phyloP scores from a whole-genome alignment of 2,329 filamentous ascomycete genomes.

The Ilyonectria destructans region DNA sequence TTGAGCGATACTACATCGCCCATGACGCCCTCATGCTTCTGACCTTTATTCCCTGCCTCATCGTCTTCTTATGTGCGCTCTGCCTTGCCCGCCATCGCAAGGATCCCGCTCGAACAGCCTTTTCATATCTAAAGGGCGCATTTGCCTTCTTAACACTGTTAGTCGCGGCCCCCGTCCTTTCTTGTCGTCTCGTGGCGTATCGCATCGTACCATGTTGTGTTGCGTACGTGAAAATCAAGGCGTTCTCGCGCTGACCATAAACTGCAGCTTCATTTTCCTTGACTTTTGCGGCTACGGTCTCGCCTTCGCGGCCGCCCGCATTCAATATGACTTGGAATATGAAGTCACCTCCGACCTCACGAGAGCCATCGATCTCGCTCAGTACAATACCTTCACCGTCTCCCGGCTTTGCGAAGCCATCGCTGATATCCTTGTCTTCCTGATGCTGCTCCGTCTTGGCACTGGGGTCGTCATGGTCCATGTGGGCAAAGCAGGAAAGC shows the following conservation, averaged over 20 bases:
- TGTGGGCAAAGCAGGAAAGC: slow-evolving; percentile 4
- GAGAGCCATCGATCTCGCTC: slow-evolving; percentile 16
- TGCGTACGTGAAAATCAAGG: background rate
- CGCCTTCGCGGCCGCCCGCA: slow-evolving; percentile 20
- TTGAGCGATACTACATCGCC: slow-evolving; percentile 31
- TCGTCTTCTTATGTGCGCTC: slow-evolving; percentile 44
- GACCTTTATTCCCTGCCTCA: slow-evolving; percentile 35
- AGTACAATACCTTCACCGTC: slow-evolving; percentile 25
- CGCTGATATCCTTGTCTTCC: slow-evolving; percentile 41
- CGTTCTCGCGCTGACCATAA: slow-evolving; percentile 4
- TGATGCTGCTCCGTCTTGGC: slow-evolving; percentile 46
- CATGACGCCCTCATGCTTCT: slow-evolving; percentile 35
- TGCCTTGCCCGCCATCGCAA: slow-evolving; percentile 41
- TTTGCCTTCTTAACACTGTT: slow-evolving; percentile 48
- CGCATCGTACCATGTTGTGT: background rate
- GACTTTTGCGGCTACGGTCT: slow-evolving; percentile 34
- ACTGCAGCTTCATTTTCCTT: slow-evolving; percentile 42
- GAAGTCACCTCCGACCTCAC: background rate
- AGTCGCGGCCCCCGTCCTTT: slow-evolving; percentile 15
- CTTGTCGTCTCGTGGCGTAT: background rate
- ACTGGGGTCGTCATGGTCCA: slow-evolving; percentile 41
- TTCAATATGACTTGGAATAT: background rate
- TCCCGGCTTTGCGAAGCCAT: slow-evolving; percentile 23
- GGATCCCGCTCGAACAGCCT: slow-evolving; percentile 46
- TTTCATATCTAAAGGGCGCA: slow-evolving; percentile 45